Base-by-base conservation (phyloP, 768 basidiomycete genomes). In the Suillus lakei region DNA sequence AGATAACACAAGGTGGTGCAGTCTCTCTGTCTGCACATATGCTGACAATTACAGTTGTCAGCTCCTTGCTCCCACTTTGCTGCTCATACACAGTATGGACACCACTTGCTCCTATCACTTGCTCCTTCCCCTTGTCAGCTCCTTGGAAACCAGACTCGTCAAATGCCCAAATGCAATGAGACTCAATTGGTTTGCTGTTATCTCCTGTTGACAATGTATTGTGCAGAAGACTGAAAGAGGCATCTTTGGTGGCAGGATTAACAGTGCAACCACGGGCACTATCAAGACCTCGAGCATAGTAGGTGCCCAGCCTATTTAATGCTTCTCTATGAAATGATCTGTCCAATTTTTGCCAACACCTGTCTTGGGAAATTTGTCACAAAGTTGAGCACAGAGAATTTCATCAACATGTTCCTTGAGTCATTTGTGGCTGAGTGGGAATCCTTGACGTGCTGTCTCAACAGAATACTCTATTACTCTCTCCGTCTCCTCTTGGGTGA, bases 311-410 rank as follows among this genome's bases (percentile, higher is more conserved):
- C 9, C 60, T 34, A n/a, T 78, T 63, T 4, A 63, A 63, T 83
- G 72, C 66, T 74, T 73, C 62, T 71, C 64, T 8, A 73, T 60
- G 39, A 76, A 78, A 21, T 63, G 53, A 21, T 74, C 43, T 3
- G 75, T 76, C 81, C 79, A 83, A n/a, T 79, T 73, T 39, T 72
- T 71, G 1, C 81, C 79, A 41, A 82, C 75, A 41, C 80, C 77
- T 21, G 5, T 36, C 34, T 9, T 55, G 10, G 73, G 78, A 64
- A 79, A 81, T 51, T 66, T 28, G 43, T 68, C 61, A 5, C 79
- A 79, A 36, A 74, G 67, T 3, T 69, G 62, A 32, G 78, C 76
- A 6, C 38, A 41, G 21, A 64, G 67, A 50, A 81, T 77, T 13
- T 64, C 53, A 56, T 82, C 73, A 43, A 76, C 77, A 66, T 75